A percentile compares a stretch with the other conserved stretches of the same genome.
phyloP scores from a whole-genome alignment of 441 rosid species.

The Populus hybrid region DNA sequence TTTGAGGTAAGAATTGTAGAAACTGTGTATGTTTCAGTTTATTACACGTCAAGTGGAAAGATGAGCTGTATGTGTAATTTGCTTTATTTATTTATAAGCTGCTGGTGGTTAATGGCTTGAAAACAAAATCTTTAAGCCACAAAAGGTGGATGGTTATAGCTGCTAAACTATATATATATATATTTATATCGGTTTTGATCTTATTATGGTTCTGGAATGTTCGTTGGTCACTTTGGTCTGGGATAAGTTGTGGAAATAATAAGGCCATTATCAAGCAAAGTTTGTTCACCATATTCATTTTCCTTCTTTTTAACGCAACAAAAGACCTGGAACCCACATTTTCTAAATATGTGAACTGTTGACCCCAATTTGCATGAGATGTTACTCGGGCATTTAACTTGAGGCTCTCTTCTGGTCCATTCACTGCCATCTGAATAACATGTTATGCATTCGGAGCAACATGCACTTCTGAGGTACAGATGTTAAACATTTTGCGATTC shows the following conservation, averaged over 20 bases:
- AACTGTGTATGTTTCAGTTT: not conserved
- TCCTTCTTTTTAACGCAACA: not conserved
- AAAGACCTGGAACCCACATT: not conserved
- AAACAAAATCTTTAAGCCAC: not conserved
- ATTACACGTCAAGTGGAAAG: not conserved
- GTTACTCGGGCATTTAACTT: not conserved
- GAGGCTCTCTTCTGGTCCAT: not conserved
- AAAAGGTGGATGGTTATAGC: not conserved
- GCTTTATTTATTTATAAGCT: not conserved
- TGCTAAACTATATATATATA: not conserved
- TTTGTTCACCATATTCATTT: not conserved
- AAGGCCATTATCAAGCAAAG: not conserved
- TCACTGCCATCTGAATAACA: not conserved
- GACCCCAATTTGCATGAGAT: not conserved
- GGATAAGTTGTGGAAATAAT: not conserved
- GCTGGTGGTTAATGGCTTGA: not conserved
- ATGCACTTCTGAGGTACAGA: not conserved
- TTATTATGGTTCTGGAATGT: not conserved
- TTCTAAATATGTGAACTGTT: not conserved
- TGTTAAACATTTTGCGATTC: not conserved
- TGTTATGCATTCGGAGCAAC: not conserved
- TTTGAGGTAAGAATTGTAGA: constrained; percentile 51
- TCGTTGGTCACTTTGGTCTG: not conserved
- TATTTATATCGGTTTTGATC: too few species aligned
- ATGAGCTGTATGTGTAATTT: not conserved